phyloP scores from a whole-genome alignment of 2,329 filamentous ascomycete species.

The Microdochium paspali region DNA sequence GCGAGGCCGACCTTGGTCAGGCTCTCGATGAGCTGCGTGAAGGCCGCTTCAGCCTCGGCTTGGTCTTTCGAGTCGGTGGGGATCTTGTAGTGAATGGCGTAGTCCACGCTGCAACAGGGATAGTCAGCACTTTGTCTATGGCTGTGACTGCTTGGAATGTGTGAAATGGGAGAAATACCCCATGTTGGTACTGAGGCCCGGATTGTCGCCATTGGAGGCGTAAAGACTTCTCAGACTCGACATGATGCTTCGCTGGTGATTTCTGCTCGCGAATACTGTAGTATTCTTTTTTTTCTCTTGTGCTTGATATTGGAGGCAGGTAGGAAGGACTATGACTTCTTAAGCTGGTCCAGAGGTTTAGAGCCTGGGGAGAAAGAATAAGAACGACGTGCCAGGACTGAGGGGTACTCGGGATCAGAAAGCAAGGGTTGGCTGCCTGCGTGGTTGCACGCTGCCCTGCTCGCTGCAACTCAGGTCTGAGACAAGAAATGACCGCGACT shows the following conservation, averaged over 20 bases:
- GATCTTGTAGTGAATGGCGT: constrained; percentile 74
- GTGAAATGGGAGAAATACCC: neutral
- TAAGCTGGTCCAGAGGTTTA: too few species aligned
- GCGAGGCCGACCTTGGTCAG: constrained; percentile 73
- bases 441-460: neutral
- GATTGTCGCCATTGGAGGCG: constrained; percentile 15
- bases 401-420: too few species aligned
- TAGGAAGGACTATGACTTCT: too few species aligned
- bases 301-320: too few species aligned
- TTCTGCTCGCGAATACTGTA: neutral
- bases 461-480: neutral
- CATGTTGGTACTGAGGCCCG: constrained; percentile 9
- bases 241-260: constrained; percentile 10
- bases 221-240: constrained; percentile 14
- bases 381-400: too few species aligned
- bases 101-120: constrained; percentile 58
- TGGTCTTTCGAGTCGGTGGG: constrained; percentile 53
- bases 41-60: constrained; percentile 60
- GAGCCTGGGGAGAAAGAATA: too few species aligned
- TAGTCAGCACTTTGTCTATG: neutral
- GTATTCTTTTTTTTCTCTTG: neutral
- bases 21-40: constrained; percentile 66
- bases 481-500: neutral
- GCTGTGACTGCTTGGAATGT: constrained; percentile 4
- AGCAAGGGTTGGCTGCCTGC: too few species aligned